Conservation (phyloP, 331 rosid genomes). For the Stylosanthes scabra region DNA sequence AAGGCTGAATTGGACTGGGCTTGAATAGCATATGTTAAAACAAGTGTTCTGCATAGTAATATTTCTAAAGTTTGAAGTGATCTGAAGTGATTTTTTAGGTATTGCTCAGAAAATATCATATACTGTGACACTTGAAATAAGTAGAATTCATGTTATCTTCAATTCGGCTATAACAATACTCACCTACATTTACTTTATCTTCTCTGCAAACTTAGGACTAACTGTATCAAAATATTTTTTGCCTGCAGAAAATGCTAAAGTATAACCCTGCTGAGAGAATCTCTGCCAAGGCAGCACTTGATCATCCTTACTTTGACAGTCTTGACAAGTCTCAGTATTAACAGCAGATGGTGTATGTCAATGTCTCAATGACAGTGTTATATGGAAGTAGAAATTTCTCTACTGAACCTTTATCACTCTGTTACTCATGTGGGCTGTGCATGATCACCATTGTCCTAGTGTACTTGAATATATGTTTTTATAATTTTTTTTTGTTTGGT, state of each 20-base stretch:
- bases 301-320: conserved; percentile 92
- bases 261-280: conserved; percentile 89
- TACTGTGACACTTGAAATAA: background rate
- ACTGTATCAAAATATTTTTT: conserved; percentile 26
- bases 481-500: background rate
- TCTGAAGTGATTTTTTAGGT: conserved; percentile 8
- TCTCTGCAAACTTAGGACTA: conserved; percentile 18
- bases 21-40: background rate
- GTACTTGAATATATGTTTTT: conserved; percentile 12
- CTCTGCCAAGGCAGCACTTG: conserved; percentile 95
- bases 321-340: conserved; percentile 93
- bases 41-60: conserved; percentile 5
- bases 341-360: conserved; percentile 29
- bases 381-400: conserved; percentile 1
- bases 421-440: conserved; percentile 17
- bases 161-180: conserved; percentile 13
- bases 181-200: background rate
- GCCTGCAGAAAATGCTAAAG: conserved; percentile 84
- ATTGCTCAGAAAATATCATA: background rate
- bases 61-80: conserved; percentile 3
- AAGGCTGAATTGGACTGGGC: background rate
- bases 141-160: conserved; percentile 6
- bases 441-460: conserved; percentile 25
- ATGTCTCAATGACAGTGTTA: background rate
- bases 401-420: background rate